phyloP scores from a whole-genome alignment of 1,284 basidiomycete species.

The Malassezia restricta region DNA sequence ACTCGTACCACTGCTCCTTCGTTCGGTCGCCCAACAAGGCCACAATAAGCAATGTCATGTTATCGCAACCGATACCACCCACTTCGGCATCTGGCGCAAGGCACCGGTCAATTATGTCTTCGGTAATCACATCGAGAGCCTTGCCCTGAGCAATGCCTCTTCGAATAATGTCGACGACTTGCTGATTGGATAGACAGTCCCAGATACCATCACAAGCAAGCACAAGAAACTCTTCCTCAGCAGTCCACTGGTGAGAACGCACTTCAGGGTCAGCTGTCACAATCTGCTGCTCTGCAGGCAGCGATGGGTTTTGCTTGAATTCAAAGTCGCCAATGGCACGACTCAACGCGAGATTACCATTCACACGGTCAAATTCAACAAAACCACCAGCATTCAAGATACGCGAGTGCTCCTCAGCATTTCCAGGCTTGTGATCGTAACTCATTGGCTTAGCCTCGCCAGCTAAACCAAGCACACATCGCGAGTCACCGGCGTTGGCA shows the following conservation, averaged over 20 bases:
- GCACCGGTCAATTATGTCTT: constrained; percentile 83
- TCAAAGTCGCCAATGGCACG: constrained; percentile 95
- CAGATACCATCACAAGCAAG: constrained; percentile 98
- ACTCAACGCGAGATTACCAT: constrained; percentile 91
- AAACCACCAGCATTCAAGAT: constrained; percentile 91
- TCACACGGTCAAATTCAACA: constrained; percentile 92
- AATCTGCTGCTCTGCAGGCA: constrained; percentile 78
- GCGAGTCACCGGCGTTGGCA: constrained; percentile 93
- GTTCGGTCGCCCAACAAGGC: constrained; percentile 76
- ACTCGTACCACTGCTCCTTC: constrained; percentile 80
- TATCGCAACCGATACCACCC: constrained; percentile 93
- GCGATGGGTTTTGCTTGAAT: constrained; percentile 82
- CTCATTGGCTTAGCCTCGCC: constrained; percentile 79
- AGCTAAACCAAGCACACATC: constrained; percentile 74
- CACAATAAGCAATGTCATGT: constrained; percentile 92
- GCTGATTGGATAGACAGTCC: constrained; percentile 90
- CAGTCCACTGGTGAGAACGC: constrained; percentile 60
- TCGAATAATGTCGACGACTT: constrained; percentile 80
- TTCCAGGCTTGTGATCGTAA: constrained; percentile 89
- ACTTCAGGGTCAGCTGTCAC: constrained; percentile 94
- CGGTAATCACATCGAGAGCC: constrained; percentile 67
- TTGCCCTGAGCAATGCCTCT: constrained; percentile 70
- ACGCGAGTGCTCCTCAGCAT: constrained; percentile 68
- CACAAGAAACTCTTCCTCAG: constrained; percentile 88
- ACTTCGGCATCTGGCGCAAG: constrained; percentile 84